Evolutionary conservation across 768 basidiomycete genomes (phyloP).

Genomic region (Lenzites betulinus): DNA sequence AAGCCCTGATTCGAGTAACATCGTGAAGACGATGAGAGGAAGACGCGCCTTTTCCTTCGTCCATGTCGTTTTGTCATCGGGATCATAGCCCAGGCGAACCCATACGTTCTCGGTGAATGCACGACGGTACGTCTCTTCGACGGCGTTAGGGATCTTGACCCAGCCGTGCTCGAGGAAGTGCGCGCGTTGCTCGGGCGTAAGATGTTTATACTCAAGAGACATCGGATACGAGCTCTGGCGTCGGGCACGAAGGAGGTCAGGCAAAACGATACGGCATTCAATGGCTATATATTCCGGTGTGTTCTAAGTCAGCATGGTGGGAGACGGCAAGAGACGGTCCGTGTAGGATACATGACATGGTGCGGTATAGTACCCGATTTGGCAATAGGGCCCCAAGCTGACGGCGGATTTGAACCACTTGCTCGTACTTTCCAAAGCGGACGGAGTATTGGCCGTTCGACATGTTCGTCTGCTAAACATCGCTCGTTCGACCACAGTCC

Average conservation of each 20-base stretch:
- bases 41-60: conserved; percentile 27
- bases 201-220: conserved; percentile 23
- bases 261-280: no score
- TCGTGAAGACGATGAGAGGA: not conserved
- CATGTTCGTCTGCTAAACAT: not conserved
- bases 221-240: no score
- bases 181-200: conserved; percentile 32
- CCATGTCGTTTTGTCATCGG: conserved; percentile 40
- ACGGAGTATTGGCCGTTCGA: no score
- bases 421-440: not conserved
- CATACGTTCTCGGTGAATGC: conserved; percentile 38
- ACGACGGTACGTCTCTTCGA: conserved; percentile 32
- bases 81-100: conserved; percentile 36
- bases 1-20: not conserved
- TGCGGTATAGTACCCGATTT: no score
- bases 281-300: no score
- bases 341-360: no score
- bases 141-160: conserved; percentile 35
- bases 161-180: conserved; percentile 40
- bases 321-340: no score
- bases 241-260: no score
- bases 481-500: no score
- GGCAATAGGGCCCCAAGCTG: no score
- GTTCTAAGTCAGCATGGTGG: no score
- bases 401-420: no score